Evolutionary conservation across 768 basidiomycete genomes (phyloP), one percentile per base, ranked within the genome.

Genomic region (Mycena alexandri): DNA sequence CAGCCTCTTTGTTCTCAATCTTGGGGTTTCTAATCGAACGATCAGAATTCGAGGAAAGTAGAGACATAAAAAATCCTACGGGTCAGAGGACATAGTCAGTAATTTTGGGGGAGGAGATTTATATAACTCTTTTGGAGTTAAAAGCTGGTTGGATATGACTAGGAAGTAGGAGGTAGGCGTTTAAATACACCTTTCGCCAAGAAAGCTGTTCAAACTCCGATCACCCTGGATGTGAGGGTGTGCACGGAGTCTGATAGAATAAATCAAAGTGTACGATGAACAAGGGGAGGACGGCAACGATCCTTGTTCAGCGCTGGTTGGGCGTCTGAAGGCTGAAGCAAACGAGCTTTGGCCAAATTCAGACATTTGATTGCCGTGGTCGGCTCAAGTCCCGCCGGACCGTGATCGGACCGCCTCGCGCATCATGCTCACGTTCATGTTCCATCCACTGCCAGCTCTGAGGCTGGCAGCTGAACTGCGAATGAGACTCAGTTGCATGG

Each of bases 191-290:
- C 42, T 58, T 43, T 43, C 21, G 61, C 13, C 29, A 25, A 25
- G 36, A 61, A 70, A 57, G 63, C 68, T 70, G 68, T 65, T 41
- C 68, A 55, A 67, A 22, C 36, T 50, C 68, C 64, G 63, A 70
- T 57, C 56, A 57, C 42, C 61, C 42, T 69, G 57, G 63, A 58
- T 48, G 53, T 25, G 3, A 50, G 17, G 14, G 48, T 52, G 52
- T 61, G 59, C 64, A 38, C 46, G 42, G 55, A 51, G 50, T 53
- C 61, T 57, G 63, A 68, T 59, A 48, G 47, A 58, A 24, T 29
- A 43, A 25, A 60, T 46, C 34, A 44, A 48, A 36, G 29, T 36
- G 50, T 24, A 46, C 36, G 60, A 57, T 57, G 63, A 61, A 65
- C 58, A 43, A 63, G 24, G 55, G 51, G 68, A n/a, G 53, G 17